These are phyloP conservation scores for Huiozyma naganishii DNA, from an alignment of 805 yeast genomes.

Conservation along the genomic window DNA sequence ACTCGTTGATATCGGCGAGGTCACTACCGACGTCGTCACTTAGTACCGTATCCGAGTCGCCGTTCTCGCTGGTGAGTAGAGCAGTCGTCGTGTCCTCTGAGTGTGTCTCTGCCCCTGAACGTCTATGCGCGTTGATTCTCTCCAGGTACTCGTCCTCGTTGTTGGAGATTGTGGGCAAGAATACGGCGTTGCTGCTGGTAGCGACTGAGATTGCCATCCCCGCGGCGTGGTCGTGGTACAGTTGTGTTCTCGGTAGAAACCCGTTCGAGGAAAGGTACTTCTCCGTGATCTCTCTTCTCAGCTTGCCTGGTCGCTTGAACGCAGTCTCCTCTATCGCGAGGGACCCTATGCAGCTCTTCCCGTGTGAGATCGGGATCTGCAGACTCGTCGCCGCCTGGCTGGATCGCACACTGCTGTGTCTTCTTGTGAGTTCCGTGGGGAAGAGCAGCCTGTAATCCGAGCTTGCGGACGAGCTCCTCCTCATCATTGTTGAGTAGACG, in stretches of 20 bases:
- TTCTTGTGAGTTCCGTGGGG: no score
- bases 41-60: background rate
- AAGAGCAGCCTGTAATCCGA: no score
- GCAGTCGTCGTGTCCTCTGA: conserved; percentile 6
- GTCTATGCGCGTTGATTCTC: conserved; percentile 7
- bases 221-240: conserved; percentile 7
- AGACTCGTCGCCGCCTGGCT: no score
- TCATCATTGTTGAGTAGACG: no score
- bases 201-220: conserved; percentile 22
- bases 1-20: background rate
- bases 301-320: background rate
- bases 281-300: background rate
- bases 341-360: no score
- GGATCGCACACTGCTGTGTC: no score
- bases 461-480: no score
- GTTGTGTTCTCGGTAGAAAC: conserved; percentile 9
- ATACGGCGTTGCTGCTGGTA: conserved; percentile 27
- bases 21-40: background rate
- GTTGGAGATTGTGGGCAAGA: conserved; percentile 24
- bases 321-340: no score
- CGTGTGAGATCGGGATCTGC: no score
- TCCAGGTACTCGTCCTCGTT: conserved; percentile 23
- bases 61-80: conserved; percentile 1
- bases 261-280: conserved; percentile 20
- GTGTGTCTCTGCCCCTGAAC: background rate